Evolutionary conservation across 768 basidiomycete genomes (phyloP).

Genomic region (Guyanaporus albipodus): DNA sequence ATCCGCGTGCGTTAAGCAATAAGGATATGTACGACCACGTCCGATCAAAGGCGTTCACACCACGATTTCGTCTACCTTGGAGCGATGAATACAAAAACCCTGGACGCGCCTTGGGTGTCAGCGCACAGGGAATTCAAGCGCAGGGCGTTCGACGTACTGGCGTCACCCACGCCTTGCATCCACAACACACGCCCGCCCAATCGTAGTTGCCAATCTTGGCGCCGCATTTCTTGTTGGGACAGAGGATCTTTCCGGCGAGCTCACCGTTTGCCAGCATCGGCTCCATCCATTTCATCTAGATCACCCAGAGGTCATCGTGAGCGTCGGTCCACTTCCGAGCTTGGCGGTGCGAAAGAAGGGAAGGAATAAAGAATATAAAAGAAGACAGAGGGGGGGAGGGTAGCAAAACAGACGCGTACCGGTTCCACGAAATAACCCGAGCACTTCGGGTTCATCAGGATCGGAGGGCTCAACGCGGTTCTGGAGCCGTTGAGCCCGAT

Average conservation of each 20-base stretch:
- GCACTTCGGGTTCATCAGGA: constrained; percentile 76
- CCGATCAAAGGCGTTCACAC: constrained; percentile 11
- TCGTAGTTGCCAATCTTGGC: constrained; percentile 94
- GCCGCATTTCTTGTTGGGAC: constrained; percentile 88
- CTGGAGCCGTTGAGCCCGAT: constrained; percentile 21
- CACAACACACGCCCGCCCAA: constrained; percentile 93
- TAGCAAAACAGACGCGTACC: constrained; percentile 36
- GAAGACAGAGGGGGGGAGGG: neutral
- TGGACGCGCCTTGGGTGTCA: neutral
- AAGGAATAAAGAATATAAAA: neutral
- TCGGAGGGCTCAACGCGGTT: constrained; percentile 48
- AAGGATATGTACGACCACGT: no score
- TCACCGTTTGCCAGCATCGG: constrained; percentile 69
- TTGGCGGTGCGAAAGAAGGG: no score
- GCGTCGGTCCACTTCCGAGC: no score
- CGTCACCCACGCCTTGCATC: constrained; percentile 89
- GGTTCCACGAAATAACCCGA: constrained; percentile 98
- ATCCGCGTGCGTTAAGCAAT: no score
- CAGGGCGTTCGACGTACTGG: constrained; percentile 46
- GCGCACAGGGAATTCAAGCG: neutral
- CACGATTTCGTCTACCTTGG: constrained; percentile 63
- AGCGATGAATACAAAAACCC: constrained; percentile 64
- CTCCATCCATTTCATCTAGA: constrained; percentile 95
- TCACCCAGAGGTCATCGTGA: no score
- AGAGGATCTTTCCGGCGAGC: constrained; percentile 83